These are phyloP conservation scores for Naganishia onofrii DNA, from an alignment of 768 basidiomycete genomes.

Conservation along the genomic window DNA sequence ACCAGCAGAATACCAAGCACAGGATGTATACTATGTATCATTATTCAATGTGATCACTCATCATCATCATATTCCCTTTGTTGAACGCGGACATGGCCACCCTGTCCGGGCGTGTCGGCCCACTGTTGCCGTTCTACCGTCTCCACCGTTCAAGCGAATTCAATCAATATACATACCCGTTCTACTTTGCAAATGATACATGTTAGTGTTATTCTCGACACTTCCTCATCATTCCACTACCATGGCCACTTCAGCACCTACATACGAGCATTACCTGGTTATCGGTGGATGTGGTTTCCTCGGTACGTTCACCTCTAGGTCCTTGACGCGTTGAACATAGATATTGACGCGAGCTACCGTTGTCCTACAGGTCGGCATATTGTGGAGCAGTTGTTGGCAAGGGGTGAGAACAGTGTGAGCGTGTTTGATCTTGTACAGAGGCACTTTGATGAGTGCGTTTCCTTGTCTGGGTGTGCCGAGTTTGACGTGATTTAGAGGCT, in stretches of 20 bases:
- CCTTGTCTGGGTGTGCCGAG: too few relatives aligned
- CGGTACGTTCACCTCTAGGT: conserved; percentile 21
- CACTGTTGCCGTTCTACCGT: too few relatives aligned
- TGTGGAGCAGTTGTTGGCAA: conserved; percentile 74
- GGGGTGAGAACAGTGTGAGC: conserved; percentile 71
- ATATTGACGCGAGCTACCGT: background rate
- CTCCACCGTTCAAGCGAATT: too few relatives aligned
- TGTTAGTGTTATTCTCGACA: too few relatives aligned
- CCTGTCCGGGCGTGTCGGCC: too few relatives aligned
- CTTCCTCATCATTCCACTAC: too few relatives aligned
- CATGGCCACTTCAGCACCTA: conserved; percentile 28
- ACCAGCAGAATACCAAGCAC: background rate
- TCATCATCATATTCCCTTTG: too few relatives aligned
- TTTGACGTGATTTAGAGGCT: background rate
- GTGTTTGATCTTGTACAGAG: conserved; percentile 91
- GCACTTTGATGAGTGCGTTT: conserved; percentile 60
- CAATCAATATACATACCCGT: too few relatives aligned
- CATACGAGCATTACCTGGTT: conserved; percentile 72
- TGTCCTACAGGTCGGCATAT: conserved; percentile 65
- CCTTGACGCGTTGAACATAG: background rate
- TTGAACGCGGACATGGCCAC: too few relatives aligned
- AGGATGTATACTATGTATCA: background rate
- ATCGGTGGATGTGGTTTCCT: conserved; percentile 72
- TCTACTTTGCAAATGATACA: too few relatives aligned
- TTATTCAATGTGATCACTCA: background rate